A percentile compares a stretch with the other conserved stretches of the same genome.
Conservation (phyloP, 2,329 filamentous ascomycete species). For the Phialocephala sp. region DNA sequence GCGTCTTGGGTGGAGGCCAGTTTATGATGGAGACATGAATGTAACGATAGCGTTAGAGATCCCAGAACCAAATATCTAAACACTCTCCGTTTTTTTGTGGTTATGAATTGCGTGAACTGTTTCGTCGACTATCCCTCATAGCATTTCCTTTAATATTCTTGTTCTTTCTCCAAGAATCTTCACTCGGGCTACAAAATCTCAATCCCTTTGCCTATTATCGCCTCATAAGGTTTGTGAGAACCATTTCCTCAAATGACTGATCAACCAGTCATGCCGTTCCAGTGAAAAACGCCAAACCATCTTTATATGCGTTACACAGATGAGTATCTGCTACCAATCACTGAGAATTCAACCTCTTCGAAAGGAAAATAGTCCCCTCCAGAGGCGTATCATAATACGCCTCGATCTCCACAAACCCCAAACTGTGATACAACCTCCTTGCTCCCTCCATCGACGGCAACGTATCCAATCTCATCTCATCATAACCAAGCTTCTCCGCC, state of each 20-base stretch:
- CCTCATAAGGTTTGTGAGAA: too few species aligned
- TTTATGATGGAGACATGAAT: not conserved
- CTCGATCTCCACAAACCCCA: conserved; percentile 57
- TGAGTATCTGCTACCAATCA: not conserved
- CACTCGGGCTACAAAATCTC: too few species aligned
- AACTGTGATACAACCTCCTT: conserved; percentile 52
- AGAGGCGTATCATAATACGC: conserved; percentile 62
- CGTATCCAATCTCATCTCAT: conserved; percentile 60
- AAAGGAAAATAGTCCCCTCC: conserved; percentile 58
- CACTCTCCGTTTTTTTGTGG: not conserved
- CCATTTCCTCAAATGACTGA: too few species aligned
- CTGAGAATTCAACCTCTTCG: conserved; percentile 2
- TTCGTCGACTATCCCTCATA: too few species aligned
- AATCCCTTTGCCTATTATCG: too few species aligned
- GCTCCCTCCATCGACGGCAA: conserved; percentile 57
- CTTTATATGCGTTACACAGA: not conserved
- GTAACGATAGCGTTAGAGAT: not conserved
- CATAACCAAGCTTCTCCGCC: conserved; percentile 55
- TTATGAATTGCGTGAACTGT: too few species aligned
- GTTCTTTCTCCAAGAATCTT: too few species aligned
- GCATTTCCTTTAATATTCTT: too few species aligned
- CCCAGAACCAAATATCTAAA: not conserved
- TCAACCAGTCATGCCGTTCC: too few species aligned
- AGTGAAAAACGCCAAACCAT: too few species aligned
- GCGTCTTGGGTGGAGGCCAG: not conserved